Evolutionary conservation across 257 asterid species (phyloP), one percentile per base, ranked within the genome.

Genomic region (Orobanche coerulescens): DNA sequence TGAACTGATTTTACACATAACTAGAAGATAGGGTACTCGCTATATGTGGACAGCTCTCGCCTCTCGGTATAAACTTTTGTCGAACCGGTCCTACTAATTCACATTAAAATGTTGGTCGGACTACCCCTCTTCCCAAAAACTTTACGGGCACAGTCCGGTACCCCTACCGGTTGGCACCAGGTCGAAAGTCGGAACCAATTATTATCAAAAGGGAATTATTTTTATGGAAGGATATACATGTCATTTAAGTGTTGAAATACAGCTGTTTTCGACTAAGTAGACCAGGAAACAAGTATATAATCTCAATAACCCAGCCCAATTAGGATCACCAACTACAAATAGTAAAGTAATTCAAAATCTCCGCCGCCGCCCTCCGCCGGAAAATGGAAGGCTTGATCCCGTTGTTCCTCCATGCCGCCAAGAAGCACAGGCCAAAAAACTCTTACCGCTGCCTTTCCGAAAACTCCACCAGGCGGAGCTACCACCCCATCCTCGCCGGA

Each of bases 331-430:
- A 18, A 30, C 57, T 11, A 28, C 60, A 37, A 16, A 5, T 1
- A 11, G 48, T 2, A 47, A n/a, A 31, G 11, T 11, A 25, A n/a
- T 36, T 33, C 22, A 58, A 7, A 7, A 44, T 18, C 24, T 2
- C 16, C 63, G 0, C 20, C 50, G 25, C 61, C 44, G 10, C 36
- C 36, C 61, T 46, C 66, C 64, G 65, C 59, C 71, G 44, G 39
- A 28, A 55, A 54, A 85, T 85, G 94, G 94, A 85, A 78, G 95
- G 95, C 57, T 50, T 85, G 10, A 83, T 85, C 66, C 91, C 95
- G 39, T 71, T 75, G 55, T 76, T 85, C 74, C 24, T 85, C 62
- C 79, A 71, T 7, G 84, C 83, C 52, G 11, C 81, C 70, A 85
- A 81, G 86, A 85, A 75, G 70, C 83, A 80, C 23, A 72, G 16